These are phyloP conservation scores for Pichia paraexigua DNA, from an alignment of 805 yeast species.

Conservation along the genomic window DNA sequence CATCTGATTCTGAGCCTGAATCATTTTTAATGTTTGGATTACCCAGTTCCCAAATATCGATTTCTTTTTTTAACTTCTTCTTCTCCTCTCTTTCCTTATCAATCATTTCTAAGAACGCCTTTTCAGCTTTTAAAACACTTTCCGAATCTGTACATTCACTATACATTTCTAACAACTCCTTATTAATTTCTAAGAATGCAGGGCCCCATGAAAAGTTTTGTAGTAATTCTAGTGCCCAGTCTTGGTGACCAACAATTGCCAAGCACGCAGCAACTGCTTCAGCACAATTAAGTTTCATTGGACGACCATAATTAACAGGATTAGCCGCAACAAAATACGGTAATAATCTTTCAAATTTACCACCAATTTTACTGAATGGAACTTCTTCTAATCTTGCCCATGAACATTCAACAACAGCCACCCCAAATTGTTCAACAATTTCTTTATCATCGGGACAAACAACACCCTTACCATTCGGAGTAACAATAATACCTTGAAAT, in stretches of 20 bases:
- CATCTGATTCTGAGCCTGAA: conserved; percentile 20
- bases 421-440: conserved; percentile 72
- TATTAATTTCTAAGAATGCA: conserved; percentile 76
- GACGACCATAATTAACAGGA: conserved; percentile 93
- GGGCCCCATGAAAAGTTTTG: conserved; percentile 89
- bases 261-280: conserved; percentile 97
- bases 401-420: conserved; percentile 97
- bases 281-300: conserved; percentile 93
- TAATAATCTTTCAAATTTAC: conserved; percentile 73
- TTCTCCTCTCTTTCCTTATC: conserved; percentile 62
- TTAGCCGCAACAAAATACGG: conserved; percentile 96
- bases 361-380: conserved; percentile 92
- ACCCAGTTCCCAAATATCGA: conserved; percentile 73
- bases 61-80: conserved; percentile 42
- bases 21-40: conserved; percentile 50
- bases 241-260: conserved; percentile 84
- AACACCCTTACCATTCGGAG: conserved; percentile 85
- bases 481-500: conserved; percentile 81
- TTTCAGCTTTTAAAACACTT: conserved; percentile 65
- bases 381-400: conserved; percentile 98
- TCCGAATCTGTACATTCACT: conserved; percentile 74
- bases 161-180: conserved; percentile 67
- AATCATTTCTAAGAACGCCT: conserved; percentile 59
- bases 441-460: conserved; percentile 84
- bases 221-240: conserved; percentile 77